phyloP scores from a whole-genome alignment of 2,329 filamentous ascomycete genomes.

The Apiospora arundinis region DNA sequence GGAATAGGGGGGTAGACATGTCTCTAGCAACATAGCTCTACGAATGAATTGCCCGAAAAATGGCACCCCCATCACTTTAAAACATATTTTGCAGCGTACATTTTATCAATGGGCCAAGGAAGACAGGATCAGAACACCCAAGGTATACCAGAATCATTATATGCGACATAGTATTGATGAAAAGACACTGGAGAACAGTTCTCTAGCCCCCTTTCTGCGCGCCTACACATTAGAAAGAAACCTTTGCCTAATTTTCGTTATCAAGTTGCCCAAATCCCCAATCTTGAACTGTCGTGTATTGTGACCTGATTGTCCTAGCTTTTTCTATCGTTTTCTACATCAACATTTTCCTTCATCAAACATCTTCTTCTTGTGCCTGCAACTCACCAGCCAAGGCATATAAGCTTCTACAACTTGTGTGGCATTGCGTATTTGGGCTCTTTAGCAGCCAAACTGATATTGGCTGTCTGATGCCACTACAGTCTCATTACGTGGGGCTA shows the following conservation, averaged over 20 bases:
- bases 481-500: neutral
- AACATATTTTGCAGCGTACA: neutral
- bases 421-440: neutral
- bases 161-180: neutral
- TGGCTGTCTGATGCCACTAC: neutral
- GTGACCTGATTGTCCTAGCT: neutral
- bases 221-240: no score
- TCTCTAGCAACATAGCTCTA: neutral
- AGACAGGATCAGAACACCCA: neutral
- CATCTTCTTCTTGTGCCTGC: neutral
- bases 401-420: neutral
- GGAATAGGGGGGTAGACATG: neutral
- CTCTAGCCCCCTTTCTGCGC: neutral
- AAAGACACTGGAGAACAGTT: neutral
- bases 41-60: neutral
- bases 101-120: no score
- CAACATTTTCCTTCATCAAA: neutral
- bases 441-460: neutral
- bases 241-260: no score
- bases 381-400: no score
- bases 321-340: neutral
- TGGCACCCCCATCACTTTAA: neutral
- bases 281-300: neutral
- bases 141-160: neutral
- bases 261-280: neutral